A percentile compares a stretch with the other conserved stretches of the same genome.
Evolutionary conservation across 176 grass and related monocot genomes (phyloP).

Genomic region (Alloteropsis semialata): DNA sequence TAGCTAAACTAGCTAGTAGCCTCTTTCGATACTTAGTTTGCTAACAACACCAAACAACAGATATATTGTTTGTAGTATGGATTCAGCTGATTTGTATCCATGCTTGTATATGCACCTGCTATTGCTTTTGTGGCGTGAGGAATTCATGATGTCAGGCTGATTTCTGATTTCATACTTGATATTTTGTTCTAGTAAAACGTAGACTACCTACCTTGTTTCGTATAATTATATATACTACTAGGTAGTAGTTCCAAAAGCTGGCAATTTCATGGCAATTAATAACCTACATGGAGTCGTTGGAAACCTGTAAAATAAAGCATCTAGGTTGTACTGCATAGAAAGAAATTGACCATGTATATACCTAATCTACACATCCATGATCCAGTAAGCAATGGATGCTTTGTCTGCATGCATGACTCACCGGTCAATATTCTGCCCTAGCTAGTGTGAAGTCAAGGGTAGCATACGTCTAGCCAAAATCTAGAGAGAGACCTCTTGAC

Average conservation of each 20-base stretch:
- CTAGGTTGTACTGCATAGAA: not conserved
- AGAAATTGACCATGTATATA: not conserved
- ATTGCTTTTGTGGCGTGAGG: not conserved
- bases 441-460: conserved; percentile 38
- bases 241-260: not conserved
- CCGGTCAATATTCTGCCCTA: conserved; percentile 9
- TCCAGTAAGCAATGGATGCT: conserved; percentile 1
- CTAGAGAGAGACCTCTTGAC: conserved; percentile 27
- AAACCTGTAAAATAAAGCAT: not conserved
- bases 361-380: not conserved
- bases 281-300: conserved; percentile 1
- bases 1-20: not conserved
- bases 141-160: not conserved
- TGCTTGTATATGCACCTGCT: not conserved
- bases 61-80: not conserved
- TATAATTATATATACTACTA: not conserved
- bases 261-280: not conserved
- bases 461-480: conserved; percentile 27
- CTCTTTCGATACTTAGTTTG: not conserved
- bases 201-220: conserved; percentile 1
- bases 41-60: not conserved
- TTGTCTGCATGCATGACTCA: conserved; percentile 31
- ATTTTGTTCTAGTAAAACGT: not conserved
- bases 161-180: not conserved
- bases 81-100: not conserved